Conservation (phyloP, 2,329 filamentous ascomycete species). For the Ophiosphaerella herpotricha region DNA sequence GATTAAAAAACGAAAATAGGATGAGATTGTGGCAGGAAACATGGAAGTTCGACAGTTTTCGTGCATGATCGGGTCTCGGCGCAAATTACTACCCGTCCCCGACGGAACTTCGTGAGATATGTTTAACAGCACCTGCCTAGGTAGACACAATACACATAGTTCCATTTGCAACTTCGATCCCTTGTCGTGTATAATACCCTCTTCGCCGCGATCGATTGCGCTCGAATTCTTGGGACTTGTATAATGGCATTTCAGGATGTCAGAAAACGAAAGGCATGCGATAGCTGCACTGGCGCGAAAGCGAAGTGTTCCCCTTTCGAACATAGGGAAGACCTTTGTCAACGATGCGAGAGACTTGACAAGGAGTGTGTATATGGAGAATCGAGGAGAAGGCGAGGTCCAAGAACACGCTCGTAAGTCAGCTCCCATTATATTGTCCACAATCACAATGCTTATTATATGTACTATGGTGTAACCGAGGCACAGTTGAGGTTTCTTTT, state of each 20-base stretch:
- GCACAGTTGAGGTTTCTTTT: too few relatives aligned
- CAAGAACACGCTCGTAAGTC: conserved; percentile 28
- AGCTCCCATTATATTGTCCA: neutral
- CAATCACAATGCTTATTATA: too few relatives aligned
- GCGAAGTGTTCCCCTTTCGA: conserved; percentile 28
- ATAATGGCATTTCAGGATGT: neutral
- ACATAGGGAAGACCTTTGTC: conserved; percentile 16
- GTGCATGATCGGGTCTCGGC: neutral
- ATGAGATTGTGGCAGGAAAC: neutral
- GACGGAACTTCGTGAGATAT: neutral
- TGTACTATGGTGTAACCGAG: too few relatives aligned
- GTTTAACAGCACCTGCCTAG: neutral
- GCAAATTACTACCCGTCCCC: neutral
- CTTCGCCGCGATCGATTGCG: too few relatives aligned
- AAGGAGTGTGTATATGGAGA: conserved; percentile 26
- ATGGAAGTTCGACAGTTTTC: neutral
- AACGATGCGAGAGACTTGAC: conserved; percentile 26
- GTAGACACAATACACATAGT: too few relatives aligned
- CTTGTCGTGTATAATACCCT: too few relatives aligned
- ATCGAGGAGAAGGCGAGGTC: conserved; percentile 11
- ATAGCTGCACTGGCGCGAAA: conserved; percentile 26
- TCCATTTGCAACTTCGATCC: too few relatives aligned
- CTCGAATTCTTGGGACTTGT: neutral
- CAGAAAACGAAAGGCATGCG: conserved; percentile 28
- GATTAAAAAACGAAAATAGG: too few relatives aligned